Conservation (phyloP, 768 basidiomycete genomes). For the Suillus alpinus region DNA sequence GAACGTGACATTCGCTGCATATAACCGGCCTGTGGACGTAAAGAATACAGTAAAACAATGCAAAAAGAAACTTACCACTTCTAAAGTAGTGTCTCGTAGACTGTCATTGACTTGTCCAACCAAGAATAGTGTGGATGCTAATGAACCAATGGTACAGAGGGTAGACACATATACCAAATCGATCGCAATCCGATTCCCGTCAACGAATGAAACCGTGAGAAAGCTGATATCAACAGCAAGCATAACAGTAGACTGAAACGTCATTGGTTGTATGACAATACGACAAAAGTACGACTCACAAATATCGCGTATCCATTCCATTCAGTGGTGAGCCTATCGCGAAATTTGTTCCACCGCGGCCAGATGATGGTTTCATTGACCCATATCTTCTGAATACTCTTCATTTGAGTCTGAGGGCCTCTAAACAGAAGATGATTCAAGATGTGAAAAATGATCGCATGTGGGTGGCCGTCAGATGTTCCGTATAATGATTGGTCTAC, state of each 20-base stretch:
- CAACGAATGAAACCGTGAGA: conserved; percentile 43
- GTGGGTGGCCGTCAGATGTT: too few species aligned
- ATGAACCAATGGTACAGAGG: conserved; percentile 32
- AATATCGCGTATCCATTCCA: conserved; percentile 48
- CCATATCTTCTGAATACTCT: conserved; percentile 40
- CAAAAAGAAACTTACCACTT: conserved; percentile 24
- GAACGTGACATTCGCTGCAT: conserved; percentile 12
- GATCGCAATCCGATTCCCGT: too few species aligned
- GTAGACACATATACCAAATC: conserved; percentile 37
- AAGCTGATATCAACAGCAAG: conserved; percentile 54
- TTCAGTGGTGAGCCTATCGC: conserved; percentile 24
- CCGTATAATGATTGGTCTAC: conserved; percentile 22
- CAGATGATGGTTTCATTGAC: conserved; percentile 21
- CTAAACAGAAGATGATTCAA: conserved; percentile 42
- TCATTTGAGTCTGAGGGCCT: conserved; percentile 44
- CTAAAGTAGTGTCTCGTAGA: conserved; percentile 14
- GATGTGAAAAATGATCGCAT: conserved; percentile 18
- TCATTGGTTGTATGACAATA: neutral
- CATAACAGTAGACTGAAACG: conserved; percentile 46
- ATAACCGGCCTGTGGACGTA: conserved; percentile 21
- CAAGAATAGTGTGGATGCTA: conserved; percentile 35
- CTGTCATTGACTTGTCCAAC: conserved; percentile 33
- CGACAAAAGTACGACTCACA: conserved; percentile 28
- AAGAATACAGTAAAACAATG: neutral
- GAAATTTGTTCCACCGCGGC: too few species aligned